phyloP scores from a whole-genome alignment of 352 stramenopile species.

The Aphanomyces euteiches region DNA sequence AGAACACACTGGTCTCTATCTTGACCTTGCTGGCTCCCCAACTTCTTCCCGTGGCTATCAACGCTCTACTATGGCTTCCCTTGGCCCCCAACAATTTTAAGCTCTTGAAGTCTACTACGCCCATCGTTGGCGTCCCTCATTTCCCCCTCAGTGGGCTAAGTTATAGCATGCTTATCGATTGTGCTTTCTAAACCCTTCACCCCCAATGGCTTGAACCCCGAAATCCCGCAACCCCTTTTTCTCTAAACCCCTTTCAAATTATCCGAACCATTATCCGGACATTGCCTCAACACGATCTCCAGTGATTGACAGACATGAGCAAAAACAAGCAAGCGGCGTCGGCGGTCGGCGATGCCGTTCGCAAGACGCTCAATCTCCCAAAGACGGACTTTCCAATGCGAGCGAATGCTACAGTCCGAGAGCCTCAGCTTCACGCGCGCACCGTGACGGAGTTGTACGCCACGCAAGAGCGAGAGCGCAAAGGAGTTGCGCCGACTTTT shows the following conservation, averaged over 20 bases:
- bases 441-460: conserved; percentile 65
- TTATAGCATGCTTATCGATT: too few relatives aligned
- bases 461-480: conserved; percentile 40
- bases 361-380: conserved; percentile 94
- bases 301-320: conserved; percentile 24
- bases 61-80: too few relatives aligned
- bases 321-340: conserved; percentile 39
- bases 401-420: conserved; percentile 87
- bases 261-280: not conserved
- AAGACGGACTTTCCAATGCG: conserved; percentile 95
- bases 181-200: too few relatives aligned
- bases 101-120: too few relatives aligned
- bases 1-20: too few relatives aligned
- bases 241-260: not conserved
- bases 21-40: too few relatives aligned
- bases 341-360: conserved; percentile 58
- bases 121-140: too few relatives aligned
- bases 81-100: too few relatives aligned
- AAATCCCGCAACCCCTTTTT: too few relatives aligned
- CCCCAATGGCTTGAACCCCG: too few relatives aligned
- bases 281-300: conserved; percentile 4
- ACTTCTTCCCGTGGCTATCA: too few relatives aligned
- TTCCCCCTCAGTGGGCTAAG: too few relatives aligned
- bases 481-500: conserved; percentile 55
- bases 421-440: conserved; percentile 62